Percentiles rank a stretch among this genome's conserved stretches.
These are phyloP conservation scores for Bolboschoenoplectus hybrid DNA, from an alignment of 202 grass and related monocot genomes.

Conservation along the genomic window DNA sequence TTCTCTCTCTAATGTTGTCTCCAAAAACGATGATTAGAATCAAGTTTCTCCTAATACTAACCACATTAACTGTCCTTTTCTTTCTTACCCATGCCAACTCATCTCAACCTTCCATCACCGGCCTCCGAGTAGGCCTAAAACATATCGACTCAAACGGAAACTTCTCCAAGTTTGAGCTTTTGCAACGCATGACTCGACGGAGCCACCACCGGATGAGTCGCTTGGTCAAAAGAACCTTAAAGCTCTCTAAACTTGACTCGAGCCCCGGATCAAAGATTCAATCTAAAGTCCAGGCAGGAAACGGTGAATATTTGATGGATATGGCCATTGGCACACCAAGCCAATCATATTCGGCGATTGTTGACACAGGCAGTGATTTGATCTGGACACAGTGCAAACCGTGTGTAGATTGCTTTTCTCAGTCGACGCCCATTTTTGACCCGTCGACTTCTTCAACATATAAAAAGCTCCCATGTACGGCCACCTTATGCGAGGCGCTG, in stretches of 20 bases:
- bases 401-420: constrained; percentile 53
- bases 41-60: not conserved
- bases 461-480: constrained; percentile 46
- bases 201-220: constrained; percentile 54
- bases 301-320: constrained; percentile 75
- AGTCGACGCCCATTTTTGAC: constrained; percentile 63
- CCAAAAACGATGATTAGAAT: not conserved
- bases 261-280: constrained; percentile 38
- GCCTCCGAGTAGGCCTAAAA: constrained; percentile 60
- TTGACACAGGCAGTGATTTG: constrained; percentile 71
- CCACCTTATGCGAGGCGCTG: constrained; percentile 50
- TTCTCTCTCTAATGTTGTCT: constrained; percentile 13
- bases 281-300: constrained; percentile 54
- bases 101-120: constrained; percentile 11
- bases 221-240: constrained; percentile 11
- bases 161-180: constrained; percentile 62
- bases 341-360: constrained; percentile 56
- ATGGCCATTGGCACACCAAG: constrained; percentile 63
- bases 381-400: constrained; percentile 82
- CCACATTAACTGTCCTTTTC: not conserved
- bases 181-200: constrained; percentile 58
- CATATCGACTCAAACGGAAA: constrained; percentile 58
- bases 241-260: constrained; percentile 29
- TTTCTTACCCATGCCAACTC: constrained; percentile 16
- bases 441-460: constrained; percentile 66